Conservation (phyloP, 2,329 filamentous ascomycete genomes). For the Colletotrichum filicis region DNA sequence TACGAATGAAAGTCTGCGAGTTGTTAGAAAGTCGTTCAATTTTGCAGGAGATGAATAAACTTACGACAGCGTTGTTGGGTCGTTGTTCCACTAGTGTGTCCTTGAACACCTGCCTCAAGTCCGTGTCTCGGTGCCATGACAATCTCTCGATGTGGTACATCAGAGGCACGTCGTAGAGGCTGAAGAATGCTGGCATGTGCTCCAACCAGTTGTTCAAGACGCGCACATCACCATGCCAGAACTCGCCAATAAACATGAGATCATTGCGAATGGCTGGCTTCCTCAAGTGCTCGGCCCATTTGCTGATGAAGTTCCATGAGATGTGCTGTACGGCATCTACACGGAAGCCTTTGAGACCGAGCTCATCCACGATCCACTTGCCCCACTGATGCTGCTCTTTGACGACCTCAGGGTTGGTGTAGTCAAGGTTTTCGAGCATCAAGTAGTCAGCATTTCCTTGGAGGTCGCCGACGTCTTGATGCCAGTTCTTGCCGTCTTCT, state of each 20-base stretch:
- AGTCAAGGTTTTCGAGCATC: constrained; percentile 32
- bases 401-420: constrained; percentile 30
- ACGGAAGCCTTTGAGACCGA: constrained; percentile 20
- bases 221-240: constrained; percentile 30
- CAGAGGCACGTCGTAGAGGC: constrained; percentile 28
- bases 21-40: not conserved
- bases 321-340: constrained; percentile 34
- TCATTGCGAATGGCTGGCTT: constrained; percentile 11
- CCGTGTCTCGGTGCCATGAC: constrained; percentile 23
- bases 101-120: constrained; percentile 26
- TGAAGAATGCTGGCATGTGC: constrained; percentile 30
- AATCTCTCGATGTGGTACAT: constrained; percentile 29
- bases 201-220: constrained; percentile 28
- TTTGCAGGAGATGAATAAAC: not conserved
- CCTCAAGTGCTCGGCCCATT: constrained; percentile 21
- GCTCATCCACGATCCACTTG: constrained; percentile 30
- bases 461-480: constrained; percentile 28
- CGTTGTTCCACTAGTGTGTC: constrained; percentile 22
- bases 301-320: constrained; percentile 32
- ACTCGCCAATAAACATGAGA: constrained; percentile 29
- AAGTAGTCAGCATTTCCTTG: constrained; percentile 32
- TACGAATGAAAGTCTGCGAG: constrained; percentile 26
- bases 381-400: constrained; percentile 28
- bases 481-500: constrained; percentile 32
- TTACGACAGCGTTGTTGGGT: constrained; percentile 28